Evolutionary conservation across 1,139 yeast species (phyloP), one percentile per base, ranked within the genome.

Genomic region (Magnusiomyces sp.): DNA sequence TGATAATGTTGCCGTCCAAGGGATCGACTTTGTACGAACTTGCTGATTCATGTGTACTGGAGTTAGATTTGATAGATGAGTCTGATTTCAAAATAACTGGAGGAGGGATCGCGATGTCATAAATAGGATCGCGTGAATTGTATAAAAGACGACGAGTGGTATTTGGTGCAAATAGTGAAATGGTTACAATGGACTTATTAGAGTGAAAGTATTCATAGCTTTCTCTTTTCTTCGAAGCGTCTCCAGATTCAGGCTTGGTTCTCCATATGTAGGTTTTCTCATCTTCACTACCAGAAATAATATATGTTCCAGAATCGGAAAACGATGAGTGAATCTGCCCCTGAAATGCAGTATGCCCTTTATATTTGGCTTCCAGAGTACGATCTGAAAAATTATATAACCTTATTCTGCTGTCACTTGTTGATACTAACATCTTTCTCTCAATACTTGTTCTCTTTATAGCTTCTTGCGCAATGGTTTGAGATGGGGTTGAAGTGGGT

Each of bases 371-470:
- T 37, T 83, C 80, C 55, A 89, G 64, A 40, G 75, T 73, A 53
- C 75, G 75, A 51, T 75, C 75, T n/a, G 71, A 66, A 46, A 80
- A 64, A 58, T 82, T 79, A 51, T 84, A 77, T 29, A 88, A 66
- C 47, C 97, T 69, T 20, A 90, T 70, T 49, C 81, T 77, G 1
- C 95, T 86, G 65, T 89, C 97, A 63, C 86, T 88, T 2, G 95
- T 81, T 1, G 95, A 58, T 41, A 68, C 53, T 46, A 68, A 59
- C 59, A 64, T 49, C 53, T 32, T 42, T 5, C 19, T 19, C 17
- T 23, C 17, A 5, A 14, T 27, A 9, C 10, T 37, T 16, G 17
- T 14, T 14, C 13, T 14, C 16, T 13, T 34, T 5, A 14, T 14
- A 4, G 37, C 37, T 34, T 14, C 16, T 10, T 10, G n/a, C 37